Conservation (phyloP, 1,284 basidiomycete species). For the Neonothopanus nambi region DNA sequence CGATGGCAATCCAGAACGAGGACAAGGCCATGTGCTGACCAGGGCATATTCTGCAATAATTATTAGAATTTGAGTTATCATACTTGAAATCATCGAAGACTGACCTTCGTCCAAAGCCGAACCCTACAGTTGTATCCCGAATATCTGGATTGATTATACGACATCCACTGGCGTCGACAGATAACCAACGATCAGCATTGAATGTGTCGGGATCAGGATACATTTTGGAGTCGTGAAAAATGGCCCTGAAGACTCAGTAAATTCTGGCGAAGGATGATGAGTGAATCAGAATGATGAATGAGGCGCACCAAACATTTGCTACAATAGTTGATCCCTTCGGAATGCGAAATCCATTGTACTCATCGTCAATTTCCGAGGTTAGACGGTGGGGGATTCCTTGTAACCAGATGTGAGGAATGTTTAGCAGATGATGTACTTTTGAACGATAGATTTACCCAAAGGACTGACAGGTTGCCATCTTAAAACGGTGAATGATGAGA, state of each 20-base stretch:
- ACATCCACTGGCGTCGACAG: background rate
- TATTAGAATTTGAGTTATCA: background rate
- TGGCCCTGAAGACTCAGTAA: conserved; percentile 11
- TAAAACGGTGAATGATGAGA: no score
- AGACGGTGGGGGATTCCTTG: background rate
- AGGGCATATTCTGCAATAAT: conserved; percentile 7
- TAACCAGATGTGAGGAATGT: background rate
- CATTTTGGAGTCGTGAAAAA: conserved; percentile 17
- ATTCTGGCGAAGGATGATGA: background rate
- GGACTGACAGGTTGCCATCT: conserved; percentile 4
- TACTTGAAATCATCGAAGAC: background rate
- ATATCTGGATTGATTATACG: background rate
- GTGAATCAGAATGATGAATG: background rate
- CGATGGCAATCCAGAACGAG: conserved; percentile 5
- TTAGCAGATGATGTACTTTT: background rate
- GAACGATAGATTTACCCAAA: background rate
- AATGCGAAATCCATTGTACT: background rate
- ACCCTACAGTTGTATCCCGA: background rate
- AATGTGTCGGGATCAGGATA: background rate
- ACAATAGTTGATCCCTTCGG: background rate
- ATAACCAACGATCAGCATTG: background rate
- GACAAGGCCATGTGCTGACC: no score
- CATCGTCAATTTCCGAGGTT: background rate
- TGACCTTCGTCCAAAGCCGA: conserved; percentile 3
- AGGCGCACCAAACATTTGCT: background rate